These are phyloP conservation scores for Botrytis cinerea DNA, from an alignment of 2,329 filamentous ascomycete species.

Conservation along the genomic window DNA sequence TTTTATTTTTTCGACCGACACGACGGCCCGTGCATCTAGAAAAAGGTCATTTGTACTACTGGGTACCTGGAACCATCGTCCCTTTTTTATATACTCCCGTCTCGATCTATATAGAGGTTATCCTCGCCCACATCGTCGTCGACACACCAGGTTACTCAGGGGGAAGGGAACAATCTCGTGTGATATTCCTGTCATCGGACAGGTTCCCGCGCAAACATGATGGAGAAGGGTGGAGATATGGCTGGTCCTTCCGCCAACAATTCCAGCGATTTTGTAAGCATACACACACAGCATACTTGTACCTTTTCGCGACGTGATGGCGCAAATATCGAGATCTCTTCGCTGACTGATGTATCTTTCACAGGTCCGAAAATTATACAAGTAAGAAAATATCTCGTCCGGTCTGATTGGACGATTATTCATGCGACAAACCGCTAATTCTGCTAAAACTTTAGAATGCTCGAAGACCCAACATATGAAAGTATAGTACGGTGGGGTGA, in stretches of 20 bases:
- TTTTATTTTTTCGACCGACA: slow-evolving; percentile 10
- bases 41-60: slow-evolving; percentile 21
- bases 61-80: slow-evolving; percentile 1
- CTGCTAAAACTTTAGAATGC: slow-evolving; percentile 67
- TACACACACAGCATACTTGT: slow-evolving; percentile 15
- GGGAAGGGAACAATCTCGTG: not conserved
- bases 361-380: slow-evolving; percentile 96
- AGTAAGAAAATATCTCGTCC: slow-evolving; percentile 59
- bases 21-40: slow-evolving; percentile 15
- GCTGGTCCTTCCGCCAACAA: slow-evolving; percentile 60
- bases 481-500: slow-evolving; percentile 95
- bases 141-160: slow-evolving; percentile 2
- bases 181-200: slow-evolving; percentile 13
- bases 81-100: not conserved
- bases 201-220: slow-evolving; percentile 24
- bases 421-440: slow-evolving; percentile 35
- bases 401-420: slow-evolving; percentile 35
- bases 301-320: not conserved
- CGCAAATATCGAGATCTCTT: not conserved
- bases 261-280: slow-evolving; percentile 92
- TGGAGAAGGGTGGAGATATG: slow-evolving; percentile 42
- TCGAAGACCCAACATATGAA: slow-evolving; percentile 91
- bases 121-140: slow-evolving; percentile 6
- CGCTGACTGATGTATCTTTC: slow-evolving; percentile 31
- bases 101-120: slow-evolving; percentile 10